A percentile compares a stretch with the other conserved stretches of the same genome.
These are phyloP conservation scores for Passiflora organensis DNA, from an alignment of 345 rosid genomes.

Conservation along the genomic window DNA sequence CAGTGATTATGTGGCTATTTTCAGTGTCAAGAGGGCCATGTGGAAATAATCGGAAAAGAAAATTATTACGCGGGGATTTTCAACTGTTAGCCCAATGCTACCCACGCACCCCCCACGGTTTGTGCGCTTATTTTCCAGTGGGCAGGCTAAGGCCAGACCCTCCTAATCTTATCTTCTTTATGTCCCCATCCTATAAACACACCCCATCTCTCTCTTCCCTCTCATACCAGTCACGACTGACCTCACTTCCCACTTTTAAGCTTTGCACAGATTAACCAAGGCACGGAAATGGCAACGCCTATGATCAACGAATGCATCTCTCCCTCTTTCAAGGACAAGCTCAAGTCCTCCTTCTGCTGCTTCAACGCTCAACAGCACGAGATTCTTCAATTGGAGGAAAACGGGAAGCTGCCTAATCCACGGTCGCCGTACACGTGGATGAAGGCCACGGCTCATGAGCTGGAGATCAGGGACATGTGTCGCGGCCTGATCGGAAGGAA, in stretches of 20 bases:
- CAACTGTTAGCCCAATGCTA: neutral
- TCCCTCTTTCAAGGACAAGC: slow-evolving; percentile 31
- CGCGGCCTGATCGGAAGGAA: slow-evolving; percentile 33
- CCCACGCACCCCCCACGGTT: slow-evolving; percentile 35
- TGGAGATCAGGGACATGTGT: slow-evolving; percentile 38
- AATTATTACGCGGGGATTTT: neutral
- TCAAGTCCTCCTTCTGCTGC: slow-evolving; percentile 45
- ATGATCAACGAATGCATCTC: slow-evolving; percentile 29
- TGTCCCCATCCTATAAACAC: too few species aligned
- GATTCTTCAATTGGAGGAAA: slow-evolving; percentile 15
- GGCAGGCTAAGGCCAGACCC: too few species aligned
- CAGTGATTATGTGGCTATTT: too few species aligned
- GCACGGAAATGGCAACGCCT: slow-evolving; percentile 11
- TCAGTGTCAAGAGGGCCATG: too few species aligned
- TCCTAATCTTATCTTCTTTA: too few species aligned
- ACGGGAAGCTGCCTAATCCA: slow-evolving; percentile 17
- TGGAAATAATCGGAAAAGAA: slow-evolving; percentile 9
- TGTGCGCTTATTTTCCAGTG: slow-evolving; percentile 2
- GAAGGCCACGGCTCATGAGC: slow-evolving; percentile 37
- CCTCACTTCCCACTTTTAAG: too few species aligned
- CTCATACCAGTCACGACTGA: too few species aligned
- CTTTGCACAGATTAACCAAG: too few species aligned
- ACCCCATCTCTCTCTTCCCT: too few species aligned
- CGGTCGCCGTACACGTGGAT: slow-evolving; percentile 42
- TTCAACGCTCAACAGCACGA: slow-evolving; percentile 22